Evolutionary conservation across 208 protist species (phyloP), one percentile per base, ranked within the genome.

Genomic region (Sergeia podlipaevii): DNA sequence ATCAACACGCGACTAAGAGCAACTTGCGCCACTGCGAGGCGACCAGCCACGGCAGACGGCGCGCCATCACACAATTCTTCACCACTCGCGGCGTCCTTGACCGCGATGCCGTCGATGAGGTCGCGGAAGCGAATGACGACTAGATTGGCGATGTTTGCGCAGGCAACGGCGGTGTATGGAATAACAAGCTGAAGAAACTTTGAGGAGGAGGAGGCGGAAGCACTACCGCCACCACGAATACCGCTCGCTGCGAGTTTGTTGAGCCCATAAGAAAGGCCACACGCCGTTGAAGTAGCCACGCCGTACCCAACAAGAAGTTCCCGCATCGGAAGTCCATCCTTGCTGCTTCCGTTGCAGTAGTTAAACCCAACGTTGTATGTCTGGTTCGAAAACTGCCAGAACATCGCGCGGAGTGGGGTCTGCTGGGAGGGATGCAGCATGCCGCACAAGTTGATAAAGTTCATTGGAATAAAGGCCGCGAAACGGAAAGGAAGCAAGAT

Each of bases 301-400:
- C 49, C 21, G 67, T 85, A 89, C 8, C 74, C 74, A 2, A 50
- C 6, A 2, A 64, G 17, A 0, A 87, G 64, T 39, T 80, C 60
- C 10, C 43, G 58, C 54, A 76, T 73, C 44, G 80, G 68, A 49
- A 93, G 65, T 23, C 63, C 61, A 27, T 85, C 77, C 39, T 67
- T 78, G 11, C 77, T 82, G 51, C 89, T 93, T 39, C 80, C 72
- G 67, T 97, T 97, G 58, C 89, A 87, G 65, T 97, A 90, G 65
- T 97, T 97, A 27, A 97, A 80, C 28, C 77, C 80, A 13, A 91
- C 87, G 70, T 97, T 94, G 68, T 95, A 96, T 23, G 80, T 92
- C 51, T 95, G 85, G 54, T 95, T 95, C 13, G 83, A 70, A 63
- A 81, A 90, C 72, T 96, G 90, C 81, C 81, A 95, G 52, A 90